Evolutionary conservation across 2,329 filamentous ascomycete species (phyloP).

Genomic region (Fusarium sp.): DNA sequence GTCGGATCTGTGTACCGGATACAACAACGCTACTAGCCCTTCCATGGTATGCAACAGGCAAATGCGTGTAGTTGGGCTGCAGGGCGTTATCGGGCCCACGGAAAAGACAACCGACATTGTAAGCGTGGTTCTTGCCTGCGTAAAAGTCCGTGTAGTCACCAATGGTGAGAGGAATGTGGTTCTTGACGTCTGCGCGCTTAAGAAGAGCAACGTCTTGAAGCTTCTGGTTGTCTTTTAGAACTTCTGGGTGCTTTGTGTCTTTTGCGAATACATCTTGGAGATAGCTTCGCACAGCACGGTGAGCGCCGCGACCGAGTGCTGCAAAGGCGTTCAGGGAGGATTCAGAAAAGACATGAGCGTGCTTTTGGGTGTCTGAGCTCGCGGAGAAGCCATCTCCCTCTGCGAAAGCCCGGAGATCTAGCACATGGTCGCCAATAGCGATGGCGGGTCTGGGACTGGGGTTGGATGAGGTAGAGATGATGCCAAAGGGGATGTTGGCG

Average conservation of each 20-base stretch:
- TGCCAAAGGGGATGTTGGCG: conserved; percentile 86
- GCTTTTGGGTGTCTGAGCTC: conserved; percentile 46
- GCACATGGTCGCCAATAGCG: conserved; percentile 79
- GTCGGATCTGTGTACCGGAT: conserved; percentile 79
- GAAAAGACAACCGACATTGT: conserved; percentile 78
- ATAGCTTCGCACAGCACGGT: conserved; percentile 78
- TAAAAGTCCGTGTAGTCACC: conserved; percentile 92
- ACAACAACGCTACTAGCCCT: conserved; percentile 82
- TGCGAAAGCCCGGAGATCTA: conserved; percentile 78
- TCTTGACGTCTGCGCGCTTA: conserved; percentile 65
- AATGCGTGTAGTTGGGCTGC: conserved; percentile 85
- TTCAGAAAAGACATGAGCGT: conserved; percentile 48
- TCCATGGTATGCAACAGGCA: conserved; percentile 87
- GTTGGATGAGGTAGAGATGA: conserved; percentile 76
- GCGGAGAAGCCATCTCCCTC: conserved; percentile 58
- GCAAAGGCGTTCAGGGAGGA: conserved; percentile 55
- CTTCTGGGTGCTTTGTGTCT: conserved; percentile 60
- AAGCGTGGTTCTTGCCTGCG: conserved; percentile 84
- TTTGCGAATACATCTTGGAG: conserved; percentile 74
- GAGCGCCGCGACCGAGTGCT: conserved; percentile 75
- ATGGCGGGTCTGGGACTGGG: conserved; percentile 74
- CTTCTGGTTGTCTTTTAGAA: conserved; percentile 56
- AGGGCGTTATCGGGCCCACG: conserved; percentile 81
- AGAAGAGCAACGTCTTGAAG: conserved; percentile 53
- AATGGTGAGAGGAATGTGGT: conserved; percentile 82